These are phyloP conservation scores for Nicotiana benthamiana DNA, from an alignment of 257 asterid genomes.

Conservation along the genomic window DNA sequence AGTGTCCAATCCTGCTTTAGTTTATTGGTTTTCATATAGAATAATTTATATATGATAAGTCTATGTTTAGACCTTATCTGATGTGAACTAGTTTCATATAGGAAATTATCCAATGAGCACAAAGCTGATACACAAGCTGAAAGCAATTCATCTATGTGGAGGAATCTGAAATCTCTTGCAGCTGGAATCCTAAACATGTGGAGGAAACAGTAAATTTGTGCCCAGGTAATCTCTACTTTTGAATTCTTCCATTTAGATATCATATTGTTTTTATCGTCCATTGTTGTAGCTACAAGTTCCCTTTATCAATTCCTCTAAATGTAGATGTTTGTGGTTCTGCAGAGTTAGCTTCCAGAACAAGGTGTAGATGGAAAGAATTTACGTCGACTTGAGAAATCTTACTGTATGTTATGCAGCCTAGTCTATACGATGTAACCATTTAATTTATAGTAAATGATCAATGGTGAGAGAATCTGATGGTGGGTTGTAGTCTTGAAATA, in stretches of 20 bases:
- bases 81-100: constrained; percentile 8
- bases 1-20: background rate
- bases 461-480: background rate
- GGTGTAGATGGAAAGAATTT: background rate
- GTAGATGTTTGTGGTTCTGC: background rate
- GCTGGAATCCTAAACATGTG: constrained; percentile 53
- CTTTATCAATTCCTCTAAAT: background rate
- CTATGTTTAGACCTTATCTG: background rate
- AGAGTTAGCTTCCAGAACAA: background rate
- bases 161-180: constrained; percentile 64
- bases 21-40: background rate
- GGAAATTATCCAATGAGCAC: constrained; percentile 37
- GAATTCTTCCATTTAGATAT: background rate
- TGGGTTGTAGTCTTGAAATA: background rate
- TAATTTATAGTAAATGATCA: background rate
- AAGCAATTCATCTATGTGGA: constrained; percentile 51
- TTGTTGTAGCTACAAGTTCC: background rate
- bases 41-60: background rate
- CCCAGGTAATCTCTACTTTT: background rate
- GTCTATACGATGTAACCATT: background rate
- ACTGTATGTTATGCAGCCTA: background rate
- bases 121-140: constrained; percentile 24
- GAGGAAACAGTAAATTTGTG: constrained; percentile 35
- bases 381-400: background rate
- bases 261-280: background rate